Conservation (phyloP, 2,329 filamentous ascomycete genomes). For the Pseudomassariella vexata region DNA sequence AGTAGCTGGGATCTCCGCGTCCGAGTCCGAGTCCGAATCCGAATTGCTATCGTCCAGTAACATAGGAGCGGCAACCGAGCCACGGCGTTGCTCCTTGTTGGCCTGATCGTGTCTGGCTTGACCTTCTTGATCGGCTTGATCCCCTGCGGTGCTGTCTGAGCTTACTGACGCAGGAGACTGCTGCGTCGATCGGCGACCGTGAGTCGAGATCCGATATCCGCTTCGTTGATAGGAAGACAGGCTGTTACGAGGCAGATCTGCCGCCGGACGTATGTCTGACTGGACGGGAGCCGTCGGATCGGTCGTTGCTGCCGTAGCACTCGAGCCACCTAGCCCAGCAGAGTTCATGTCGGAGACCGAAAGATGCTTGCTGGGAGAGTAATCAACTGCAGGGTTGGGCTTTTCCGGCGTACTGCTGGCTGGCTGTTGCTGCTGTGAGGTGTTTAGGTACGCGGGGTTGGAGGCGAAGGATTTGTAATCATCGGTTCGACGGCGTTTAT, state of each 20-base stretch:
- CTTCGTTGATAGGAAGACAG: conserved; percentile 21
- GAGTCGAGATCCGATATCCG: conserved; percentile 23
- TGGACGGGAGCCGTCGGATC: conserved; percentile 14
- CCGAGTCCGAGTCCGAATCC: conserved; percentile 12
- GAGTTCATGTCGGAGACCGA: conserved; percentile 19
- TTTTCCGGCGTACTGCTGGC: neutral
- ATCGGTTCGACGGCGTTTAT: conserved; percentile 21
- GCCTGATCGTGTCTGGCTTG: neutral
- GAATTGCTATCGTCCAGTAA: conserved; percentile 17
- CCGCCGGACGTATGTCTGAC: too few relatives aligned
- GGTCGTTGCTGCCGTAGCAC: conserved; percentile 17
- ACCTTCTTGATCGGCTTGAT: neutral
- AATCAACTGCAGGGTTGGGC: conserved; percentile 2
- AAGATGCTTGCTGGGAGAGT: conserved; percentile 13
- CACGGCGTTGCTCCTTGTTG: conserved; percentile 6
- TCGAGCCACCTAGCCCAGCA: conserved; percentile 19
- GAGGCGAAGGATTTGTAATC: conserved; percentile 1
- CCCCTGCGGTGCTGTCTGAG: neutral
- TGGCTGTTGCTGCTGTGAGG: neutral
- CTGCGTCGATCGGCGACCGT: conserved; percentile 10
- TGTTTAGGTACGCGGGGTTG: neutral
- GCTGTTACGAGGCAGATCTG: conserved; percentile 15
- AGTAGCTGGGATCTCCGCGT: conserved; percentile 23
- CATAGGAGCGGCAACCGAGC: conserved; percentile 17
- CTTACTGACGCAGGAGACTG: conserved; percentile 4